These are phyloP conservation scores for Myxozyma melibiosi DNA, from an alignment of 805 yeast genomes.

Conservation along the genomic window DNA sequence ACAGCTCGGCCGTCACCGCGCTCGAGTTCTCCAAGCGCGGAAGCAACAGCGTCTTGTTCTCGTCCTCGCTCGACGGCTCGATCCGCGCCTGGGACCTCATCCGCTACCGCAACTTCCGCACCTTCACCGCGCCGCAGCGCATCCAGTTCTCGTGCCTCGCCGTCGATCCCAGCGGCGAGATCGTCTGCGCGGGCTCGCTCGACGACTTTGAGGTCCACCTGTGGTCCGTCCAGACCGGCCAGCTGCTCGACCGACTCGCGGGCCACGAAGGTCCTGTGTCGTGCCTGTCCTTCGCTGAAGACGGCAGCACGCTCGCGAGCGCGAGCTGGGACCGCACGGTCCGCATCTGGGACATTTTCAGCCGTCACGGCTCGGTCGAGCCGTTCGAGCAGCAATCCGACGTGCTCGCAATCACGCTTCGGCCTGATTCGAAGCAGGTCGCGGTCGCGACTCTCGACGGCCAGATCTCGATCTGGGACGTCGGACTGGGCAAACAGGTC, in stretches of 20 bases:
- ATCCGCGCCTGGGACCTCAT: slow-evolving; percentile 96
- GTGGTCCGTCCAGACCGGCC: slow-evolving; percentile 97
- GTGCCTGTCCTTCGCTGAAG: slow-evolving; percentile 79
- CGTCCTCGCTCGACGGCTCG: slow-evolving; percentile 93
- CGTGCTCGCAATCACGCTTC: slow-evolving; percentile 75
- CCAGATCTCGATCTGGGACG: slow-evolving; percentile 78
- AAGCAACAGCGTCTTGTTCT: slow-evolving; percentile 72
- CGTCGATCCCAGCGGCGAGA: slow-evolving; percentile 96
- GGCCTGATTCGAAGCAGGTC: slow-evolving; percentile 91
- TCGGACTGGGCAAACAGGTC: slow-evolving; percentile 75
- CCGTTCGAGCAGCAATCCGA: slow-evolving; percentile 86
- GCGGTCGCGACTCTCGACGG: slow-evolving; percentile 91
- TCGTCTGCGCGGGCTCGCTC: slow-evolving; percentile 90
- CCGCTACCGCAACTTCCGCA: slow-evolving; percentile 89
- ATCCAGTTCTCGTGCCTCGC: slow-evolving; percentile 87
- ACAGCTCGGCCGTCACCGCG: slow-evolving; percentile 83
- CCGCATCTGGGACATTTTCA: slow-evolving; percentile 89
- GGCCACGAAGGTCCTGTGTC: slow-evolving; percentile 98
- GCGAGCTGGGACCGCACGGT: slow-evolving; percentile 97
- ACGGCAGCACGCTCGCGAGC: slow-evolving; percentile 75
- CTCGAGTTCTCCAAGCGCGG: slow-evolving; percentile 87
- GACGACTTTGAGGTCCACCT: slow-evolving; percentile 89
- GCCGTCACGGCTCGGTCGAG: slow-evolving; percentile 83
- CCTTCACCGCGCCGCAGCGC: slow-evolving; percentile 88
- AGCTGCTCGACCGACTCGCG: slow-evolving; percentile 77